phyloP scores from a whole-genome alignment of 2,329 filamentous ascomycete species.

The Aspergillus tubingensis region DNA sequence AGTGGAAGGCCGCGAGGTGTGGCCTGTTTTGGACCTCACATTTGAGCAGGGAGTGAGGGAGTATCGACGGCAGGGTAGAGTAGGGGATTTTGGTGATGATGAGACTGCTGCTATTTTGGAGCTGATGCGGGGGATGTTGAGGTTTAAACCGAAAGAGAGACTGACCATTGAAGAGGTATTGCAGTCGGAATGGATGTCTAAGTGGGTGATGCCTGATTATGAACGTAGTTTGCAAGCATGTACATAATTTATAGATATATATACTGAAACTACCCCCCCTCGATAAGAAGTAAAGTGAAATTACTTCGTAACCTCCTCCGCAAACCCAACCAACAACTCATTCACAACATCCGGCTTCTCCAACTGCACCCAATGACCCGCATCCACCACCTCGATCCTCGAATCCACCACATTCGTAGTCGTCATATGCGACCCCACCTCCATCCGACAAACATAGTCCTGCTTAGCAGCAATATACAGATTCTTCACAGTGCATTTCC shows the following conservation, averaged over 20 bases:
- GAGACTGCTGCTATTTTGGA: constrained; percentile 21
- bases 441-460: constrained; percentile 15
- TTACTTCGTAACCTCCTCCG: too few relatives aligned
- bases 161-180: constrained; percentile 16
- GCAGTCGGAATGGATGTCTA: constrained; percentile 22
- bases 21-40: constrained; percentile 17
- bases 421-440: too few relatives aligned
- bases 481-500: neutral
- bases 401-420: too few relatives aligned
- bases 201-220: constrained; percentile 22
- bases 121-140: constrained; percentile 20
- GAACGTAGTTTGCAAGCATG: neutral
- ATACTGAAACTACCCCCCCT: too few relatives aligned
- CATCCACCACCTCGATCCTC: too few relatives aligned
- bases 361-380: too few relatives aligned
- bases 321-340: too few relatives aligned
- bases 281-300: too few relatives aligned
- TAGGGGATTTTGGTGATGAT: constrained; percentile 10
- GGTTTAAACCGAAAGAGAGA: constrained; percentile 17
- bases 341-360: too few relatives aligned
- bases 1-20: constrained; percentile 16
- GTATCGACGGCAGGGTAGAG: constrained; percentile 15
- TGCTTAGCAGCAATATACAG: constrained; percentile 8
- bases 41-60: constrained; percentile 23
- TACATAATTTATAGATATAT: neutral